Conservation (phyloP, 192 early-diverging fungal species). For the Entomortierella parvispora region DNA sequence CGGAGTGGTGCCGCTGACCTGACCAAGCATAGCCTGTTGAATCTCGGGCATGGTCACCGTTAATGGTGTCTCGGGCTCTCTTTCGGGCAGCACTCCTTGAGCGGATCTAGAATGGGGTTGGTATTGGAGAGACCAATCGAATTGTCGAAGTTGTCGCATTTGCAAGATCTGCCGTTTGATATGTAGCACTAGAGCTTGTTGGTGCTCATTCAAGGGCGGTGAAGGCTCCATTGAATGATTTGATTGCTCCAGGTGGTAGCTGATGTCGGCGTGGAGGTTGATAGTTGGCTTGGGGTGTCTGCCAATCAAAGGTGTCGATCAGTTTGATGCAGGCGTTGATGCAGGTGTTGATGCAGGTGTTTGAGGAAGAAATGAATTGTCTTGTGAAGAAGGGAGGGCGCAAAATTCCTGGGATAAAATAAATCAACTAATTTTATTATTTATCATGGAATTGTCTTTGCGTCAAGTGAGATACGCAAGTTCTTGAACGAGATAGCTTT, state of each 20-base stretch:
- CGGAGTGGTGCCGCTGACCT: no score
- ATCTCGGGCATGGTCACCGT: conserved; percentile 33
- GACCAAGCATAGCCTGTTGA: conserved; percentile 34
- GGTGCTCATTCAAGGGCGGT: neutral
- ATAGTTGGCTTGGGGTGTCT: no score
- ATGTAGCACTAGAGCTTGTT: conserved; percentile 21
- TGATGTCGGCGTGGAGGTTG: no score
- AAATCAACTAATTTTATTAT: no score
- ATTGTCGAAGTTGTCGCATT: conserved; percentile 39
- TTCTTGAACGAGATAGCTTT: no score
- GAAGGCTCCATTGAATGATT: no score
- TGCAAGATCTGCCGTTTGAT: conserved; percentile 44
- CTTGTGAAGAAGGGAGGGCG: no score
- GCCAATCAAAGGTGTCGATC: conserved; percentile 31
- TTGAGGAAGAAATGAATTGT: conserved; percentile 22
- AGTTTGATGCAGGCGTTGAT: conserved; percentile 1
- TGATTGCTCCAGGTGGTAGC: no score
- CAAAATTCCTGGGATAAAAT: no score
- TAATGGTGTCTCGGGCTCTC: neutral
- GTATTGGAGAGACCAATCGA: conserved; percentile 41
- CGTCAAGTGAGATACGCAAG: no score
- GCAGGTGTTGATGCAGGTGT: neutral
- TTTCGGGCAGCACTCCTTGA: no score
- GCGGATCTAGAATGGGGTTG: neutral
- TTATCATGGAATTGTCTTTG: no score